Evolutionary conservation across 768 basidiomycete species (phyloP).

Genomic region (Kwoniella mangroviensis): DNA sequence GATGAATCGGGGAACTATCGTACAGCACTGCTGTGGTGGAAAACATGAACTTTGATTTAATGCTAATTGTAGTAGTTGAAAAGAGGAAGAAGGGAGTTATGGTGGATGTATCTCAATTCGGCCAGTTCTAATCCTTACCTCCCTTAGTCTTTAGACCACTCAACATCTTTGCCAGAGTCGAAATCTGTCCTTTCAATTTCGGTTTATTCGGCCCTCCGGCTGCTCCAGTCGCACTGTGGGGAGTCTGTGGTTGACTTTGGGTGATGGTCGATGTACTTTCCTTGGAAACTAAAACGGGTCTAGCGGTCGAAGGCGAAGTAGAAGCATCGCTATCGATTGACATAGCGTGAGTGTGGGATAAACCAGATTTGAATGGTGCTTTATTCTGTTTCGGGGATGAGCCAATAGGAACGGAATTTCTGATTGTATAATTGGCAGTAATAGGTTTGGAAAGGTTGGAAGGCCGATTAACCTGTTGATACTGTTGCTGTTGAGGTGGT

Average conservation of each 20-base stretch:
- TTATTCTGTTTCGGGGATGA: slow-evolving; percentile 1
- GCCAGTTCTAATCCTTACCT: slow-evolving; percentile 39
- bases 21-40: slow-evolving; percentile 13
- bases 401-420: slow-evolving; percentile 13
- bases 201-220: slow-evolving; percentile 56
- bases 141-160: slow-evolving; percentile 61
- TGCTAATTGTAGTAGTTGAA: not conserved
- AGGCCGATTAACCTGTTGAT: not conserved
- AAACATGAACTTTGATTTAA: not conserved
- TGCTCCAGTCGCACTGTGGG: not conserved
- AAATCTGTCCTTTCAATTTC: slow-evolving; percentile 86
- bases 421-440: slow-evolving; percentile 11
- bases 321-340: slow-evolving; percentile 5
- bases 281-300: slow-evolving; percentile 3
- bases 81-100: not conserved
- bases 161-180: slow-evolving; percentile 87
- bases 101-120: too few species aligned
- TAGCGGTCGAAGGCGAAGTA: not conserved
- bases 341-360: slow-evolving; percentile 18
- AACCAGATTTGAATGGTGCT: slow-evolving; percentile 18
- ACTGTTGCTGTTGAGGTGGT: not conserved
- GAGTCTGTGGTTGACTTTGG: slow-evolving; percentile 3
- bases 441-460: not conserved
- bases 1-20: too few species aligned
- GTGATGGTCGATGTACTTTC: slow-evolving; percentile 26